Evolutionary conservation across 805 yeast genomes (phyloP), one percentile per base, ranked within the genome.

Genomic region (Lipomyces japonicus): DNA sequence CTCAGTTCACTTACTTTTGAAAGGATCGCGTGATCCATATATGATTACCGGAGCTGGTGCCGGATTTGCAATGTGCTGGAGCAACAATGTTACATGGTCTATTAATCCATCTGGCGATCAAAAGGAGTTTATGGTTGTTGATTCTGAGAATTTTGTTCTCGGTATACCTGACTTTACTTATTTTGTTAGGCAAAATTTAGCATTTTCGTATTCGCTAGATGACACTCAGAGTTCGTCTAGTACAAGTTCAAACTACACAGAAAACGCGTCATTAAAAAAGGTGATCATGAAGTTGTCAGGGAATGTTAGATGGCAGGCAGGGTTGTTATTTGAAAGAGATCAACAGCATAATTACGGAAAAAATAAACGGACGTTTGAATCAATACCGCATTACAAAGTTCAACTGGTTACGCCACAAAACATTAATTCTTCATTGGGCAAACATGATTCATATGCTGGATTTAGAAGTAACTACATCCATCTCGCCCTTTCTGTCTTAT

Each of bases 381-480:
- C 77, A 57, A 69, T 71, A 36, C 83, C 85, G 0, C 95, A 85
- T 61, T 81, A 81, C 60, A 81, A 79, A 36, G 76, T 85, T 6
- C 66, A 69, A 18, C 75, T 84, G n/a, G 74, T 77, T 2, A 77
- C 78, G 59, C 91, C 90, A 0, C 63, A 63, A 18, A 72, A 67
- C 39, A 71, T 80, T 23, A 64, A 71, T 2, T 79, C 80, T 26
- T 60, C 65, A 16, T 68, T 65, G 0, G 61, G 62, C 2, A n/a
- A n/a, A n/a, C 89, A 89, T 69, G 97, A 91, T 68, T 86, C 96
- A 0, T 91, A 83, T 64, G 68, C 67, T 10, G 88, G 84, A 0
- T 93, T 81, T 71, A 71, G 97, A 63, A 84, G 95, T 55, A 82
- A 88, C 48, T 90, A 79, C 63, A 73, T 91, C 9, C 96, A 88